Evolutionary conservation across 305 asterid genomes (phyloP).

Genomic region (Fraxinus albicans): DNA sequence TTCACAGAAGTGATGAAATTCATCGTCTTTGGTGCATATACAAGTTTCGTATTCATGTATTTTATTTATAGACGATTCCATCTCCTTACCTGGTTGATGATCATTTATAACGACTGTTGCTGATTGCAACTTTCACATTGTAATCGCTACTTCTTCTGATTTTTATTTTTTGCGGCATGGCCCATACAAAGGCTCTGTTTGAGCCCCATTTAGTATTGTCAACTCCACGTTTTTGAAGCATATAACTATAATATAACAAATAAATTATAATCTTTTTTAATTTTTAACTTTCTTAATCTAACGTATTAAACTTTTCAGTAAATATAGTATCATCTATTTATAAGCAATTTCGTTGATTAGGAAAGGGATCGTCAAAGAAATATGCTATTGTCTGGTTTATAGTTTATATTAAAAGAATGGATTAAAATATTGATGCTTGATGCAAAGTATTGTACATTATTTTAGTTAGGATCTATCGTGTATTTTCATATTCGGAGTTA

Average conservation of each 20-base stretch:
- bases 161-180: background rate
- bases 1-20: conserved; percentile 2
- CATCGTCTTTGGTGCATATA: conserved; percentile 45
- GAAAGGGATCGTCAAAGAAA: background rate
- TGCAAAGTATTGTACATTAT: background rate
- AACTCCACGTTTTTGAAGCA: background rate
- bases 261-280: background rate
- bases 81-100: conserved; percentile 21
- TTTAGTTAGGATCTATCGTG: background rate
- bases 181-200: background rate
- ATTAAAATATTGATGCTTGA: background rate
- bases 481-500: background rate
- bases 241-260: background rate
- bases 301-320: background rate
- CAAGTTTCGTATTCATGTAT: conserved; percentile 18
- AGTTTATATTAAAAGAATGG: background rate
- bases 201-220: background rate
- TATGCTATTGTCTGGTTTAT: background rate
- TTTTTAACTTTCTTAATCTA: no score
- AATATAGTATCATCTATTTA: background rate
- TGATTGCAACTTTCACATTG: conserved; percentile 33
- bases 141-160: conserved; percentile 12
- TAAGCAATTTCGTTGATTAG: background rate
- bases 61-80: conserved; percentile 29
- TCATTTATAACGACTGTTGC: conserved; percentile 29